Percentiles rank a stretch among this genome's conserved stretches.
phyloP scores from a whole-genome alignment of 805 yeast genomes.

The Lachancea sp. region DNA sequence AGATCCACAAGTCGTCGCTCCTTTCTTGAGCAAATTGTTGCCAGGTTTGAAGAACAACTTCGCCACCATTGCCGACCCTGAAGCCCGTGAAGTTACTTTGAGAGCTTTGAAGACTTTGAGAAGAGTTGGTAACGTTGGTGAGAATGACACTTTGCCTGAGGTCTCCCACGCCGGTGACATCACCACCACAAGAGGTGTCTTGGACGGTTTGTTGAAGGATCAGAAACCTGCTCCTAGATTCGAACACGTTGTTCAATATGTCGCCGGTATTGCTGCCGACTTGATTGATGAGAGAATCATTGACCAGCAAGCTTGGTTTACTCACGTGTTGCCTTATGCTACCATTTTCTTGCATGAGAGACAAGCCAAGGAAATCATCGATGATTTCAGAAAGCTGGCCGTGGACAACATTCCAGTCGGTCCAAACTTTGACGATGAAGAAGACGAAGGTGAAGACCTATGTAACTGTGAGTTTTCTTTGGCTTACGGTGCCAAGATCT shows the following conservation, averaged over 20 bases:
- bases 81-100: slow-evolving; percentile 96
- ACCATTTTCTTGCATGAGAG: slow-evolving; percentile 93
- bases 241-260: slow-evolving; percentile 67
- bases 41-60: slow-evolving; percentile 94
- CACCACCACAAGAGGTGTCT: slow-evolving; percentile 74
- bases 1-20: slow-evolving; percentile 99
- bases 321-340: slow-evolving; percentile 85
- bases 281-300: slow-evolving; percentile 96
- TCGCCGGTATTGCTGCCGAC: slow-evolving; percentile 97
- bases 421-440: slow-evolving; percentile 92
- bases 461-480: slow-evolving; percentile 99
- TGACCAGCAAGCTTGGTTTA: slow-evolving; percentile 88
- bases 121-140: slow-evolving; percentile 98
- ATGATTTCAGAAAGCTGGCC: slow-evolving; percentile 92
- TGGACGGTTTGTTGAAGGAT: slow-evolving; percentile 64
- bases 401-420: slow-evolving; percentile 97
- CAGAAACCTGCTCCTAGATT: slow-evolving; percentile 72
- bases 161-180: slow-evolving; percentile 98
- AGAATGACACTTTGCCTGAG: slow-evolving; percentile 87
- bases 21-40: slow-evolving; percentile 90
- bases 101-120: slow-evolving; percentile 96
- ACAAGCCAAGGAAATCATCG: slow-evolving; percentile 84
- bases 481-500: slow-evolving; percentile 99
- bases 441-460: slow-evolving; percentile 98
- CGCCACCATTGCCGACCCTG: slow-evolving; percentile 98